Conservation (phyloP, 2,329 filamentous ascomycete species). For the Botrytis pseudocinerea region DNA sequence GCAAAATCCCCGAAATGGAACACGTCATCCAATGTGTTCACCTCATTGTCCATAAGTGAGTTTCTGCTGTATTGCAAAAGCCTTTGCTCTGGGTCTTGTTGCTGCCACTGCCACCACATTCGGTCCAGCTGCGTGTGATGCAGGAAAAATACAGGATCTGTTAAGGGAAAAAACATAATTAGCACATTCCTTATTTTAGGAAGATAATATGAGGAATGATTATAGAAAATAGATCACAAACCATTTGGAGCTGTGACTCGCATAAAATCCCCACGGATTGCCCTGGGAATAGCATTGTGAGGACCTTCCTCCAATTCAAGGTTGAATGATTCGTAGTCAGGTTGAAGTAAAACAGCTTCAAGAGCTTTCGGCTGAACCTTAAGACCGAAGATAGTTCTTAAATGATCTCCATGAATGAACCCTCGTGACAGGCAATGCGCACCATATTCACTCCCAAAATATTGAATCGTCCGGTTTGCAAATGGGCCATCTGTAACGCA, state of each 20-base stretch:
- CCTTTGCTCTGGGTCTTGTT: conserved; percentile 23
- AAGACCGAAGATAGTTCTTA: too few species aligned
- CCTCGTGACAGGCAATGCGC: not conserved
- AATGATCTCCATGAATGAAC: not conserved
- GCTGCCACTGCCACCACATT: conserved; percentile 42
- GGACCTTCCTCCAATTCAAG: not conserved
- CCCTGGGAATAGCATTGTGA: not conserved
- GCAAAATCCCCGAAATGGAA: conserved; percentile 33
- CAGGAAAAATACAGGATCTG: conserved; percentile 44
- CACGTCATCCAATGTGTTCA: conserved; percentile 23
- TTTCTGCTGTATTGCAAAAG: conserved; percentile 28
- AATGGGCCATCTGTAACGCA: conserved; percentile 5
- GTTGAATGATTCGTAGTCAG: conserved; percentile 7
- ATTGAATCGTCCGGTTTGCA: not conserved
- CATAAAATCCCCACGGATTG: not conserved
- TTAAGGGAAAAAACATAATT: not conserved
- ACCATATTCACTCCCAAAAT: not conserved
- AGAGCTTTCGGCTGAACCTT: too few species aligned
- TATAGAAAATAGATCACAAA: not conserved
- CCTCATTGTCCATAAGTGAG: too few species aligned
- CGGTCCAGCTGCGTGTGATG: conserved; percentile 38
- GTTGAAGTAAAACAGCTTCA: not conserved
- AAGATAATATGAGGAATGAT: too few species aligned
- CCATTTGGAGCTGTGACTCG: not conserved
- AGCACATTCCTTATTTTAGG: too few species aligned